These are phyloP conservation scores for Panaeolus papilionaceus DNA, from an alignment of 768 basidiomycete genomes.

Conservation along the genomic window DNA sequence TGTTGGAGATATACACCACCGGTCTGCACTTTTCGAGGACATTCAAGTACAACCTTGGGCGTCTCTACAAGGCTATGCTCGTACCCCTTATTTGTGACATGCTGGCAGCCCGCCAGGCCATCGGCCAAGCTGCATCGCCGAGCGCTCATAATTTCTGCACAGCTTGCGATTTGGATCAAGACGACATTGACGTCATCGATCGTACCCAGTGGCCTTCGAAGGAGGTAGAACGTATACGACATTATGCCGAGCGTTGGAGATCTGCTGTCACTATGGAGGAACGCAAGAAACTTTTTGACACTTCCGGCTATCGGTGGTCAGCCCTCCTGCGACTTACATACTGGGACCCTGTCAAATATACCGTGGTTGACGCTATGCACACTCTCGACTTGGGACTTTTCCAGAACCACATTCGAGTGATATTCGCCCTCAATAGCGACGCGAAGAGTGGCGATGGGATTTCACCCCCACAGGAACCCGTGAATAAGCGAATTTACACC, in stretches of 20 bases:
- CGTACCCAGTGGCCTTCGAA: constrained; percentile 23
- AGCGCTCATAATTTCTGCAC: constrained; percentile 30
- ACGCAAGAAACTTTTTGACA: too few species aligned
- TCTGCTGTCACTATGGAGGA: too few species aligned
- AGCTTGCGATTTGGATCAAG: constrained; percentile 27
- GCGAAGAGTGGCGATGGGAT: too few species aligned
- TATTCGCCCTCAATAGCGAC: too few species aligned
- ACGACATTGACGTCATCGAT: constrained; percentile 31
- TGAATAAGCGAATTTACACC: too few species aligned
- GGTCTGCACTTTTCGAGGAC: constrained; percentile 38
- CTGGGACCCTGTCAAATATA: constrained; percentile 22
- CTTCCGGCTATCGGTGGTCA: too few species aligned
- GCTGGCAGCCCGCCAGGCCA: constrained; percentile 34
- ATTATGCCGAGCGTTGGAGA: too few species aligned
- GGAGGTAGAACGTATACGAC: too few species aligned
- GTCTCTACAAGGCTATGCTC: constrained; percentile 34
- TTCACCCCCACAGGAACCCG: too few species aligned
- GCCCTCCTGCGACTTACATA: too few species aligned
- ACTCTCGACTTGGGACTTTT: constrained; percentile 25
- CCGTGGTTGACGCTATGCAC: constrained; percentile 27
- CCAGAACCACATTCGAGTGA: too few species aligned
- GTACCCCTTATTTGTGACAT: constrained; percentile 43
- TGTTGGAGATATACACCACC: constrained; percentile 37
- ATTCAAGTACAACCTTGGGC: constrained; percentile 27
- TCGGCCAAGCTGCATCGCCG: constrained; percentile 27